These are phyloP conservation scores for Durio zibethinus DNA, from an alignment of 345 rosid species.

Conservation along the genomic window DNA sequence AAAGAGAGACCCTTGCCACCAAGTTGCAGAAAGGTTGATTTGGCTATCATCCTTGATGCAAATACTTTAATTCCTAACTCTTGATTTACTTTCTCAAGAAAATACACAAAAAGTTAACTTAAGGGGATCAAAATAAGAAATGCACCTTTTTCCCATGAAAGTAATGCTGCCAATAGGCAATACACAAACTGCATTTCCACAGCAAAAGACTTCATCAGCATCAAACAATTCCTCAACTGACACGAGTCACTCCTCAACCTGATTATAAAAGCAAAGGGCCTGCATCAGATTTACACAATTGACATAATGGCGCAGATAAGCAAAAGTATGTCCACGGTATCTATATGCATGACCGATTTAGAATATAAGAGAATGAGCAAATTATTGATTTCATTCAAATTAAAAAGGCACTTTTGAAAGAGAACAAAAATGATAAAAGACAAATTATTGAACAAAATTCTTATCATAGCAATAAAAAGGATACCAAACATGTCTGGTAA, in stretches of 20 bases:
- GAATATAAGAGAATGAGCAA: too few species aligned
- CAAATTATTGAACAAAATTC: too few species aligned
- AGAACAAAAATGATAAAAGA: too few species aligned
- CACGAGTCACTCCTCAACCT: conserved; percentile 33
- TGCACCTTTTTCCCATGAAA: conserved; percentile 27
- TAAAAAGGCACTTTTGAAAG: too few species aligned
- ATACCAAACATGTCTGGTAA: neutral
- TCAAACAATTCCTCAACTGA: conserved; percentile 31
- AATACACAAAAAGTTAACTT: neutral
- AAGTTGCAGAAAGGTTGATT: neutral
- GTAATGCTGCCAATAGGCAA: conserved; percentile 30
- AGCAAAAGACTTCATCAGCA: conserved; percentile 36
- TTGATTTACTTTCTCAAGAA: neutral
- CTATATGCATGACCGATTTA: too few species aligned
- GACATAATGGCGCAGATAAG: neutral
- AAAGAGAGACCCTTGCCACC: neutral
- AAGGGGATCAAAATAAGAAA: neutral
- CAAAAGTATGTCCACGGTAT: too few species aligned
- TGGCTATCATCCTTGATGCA: neutral
- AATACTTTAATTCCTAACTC: neutral
- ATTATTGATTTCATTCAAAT: too few species aligned
- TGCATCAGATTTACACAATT: neutral
- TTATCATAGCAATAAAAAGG: neutral
- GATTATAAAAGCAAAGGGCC: conserved; percentile 11
- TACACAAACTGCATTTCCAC: conserved; percentile 25